phyloP scores from a whole-genome alignment of 2,329 filamentous ascomycete species.

The Hypoxylon sp. region DNA sequence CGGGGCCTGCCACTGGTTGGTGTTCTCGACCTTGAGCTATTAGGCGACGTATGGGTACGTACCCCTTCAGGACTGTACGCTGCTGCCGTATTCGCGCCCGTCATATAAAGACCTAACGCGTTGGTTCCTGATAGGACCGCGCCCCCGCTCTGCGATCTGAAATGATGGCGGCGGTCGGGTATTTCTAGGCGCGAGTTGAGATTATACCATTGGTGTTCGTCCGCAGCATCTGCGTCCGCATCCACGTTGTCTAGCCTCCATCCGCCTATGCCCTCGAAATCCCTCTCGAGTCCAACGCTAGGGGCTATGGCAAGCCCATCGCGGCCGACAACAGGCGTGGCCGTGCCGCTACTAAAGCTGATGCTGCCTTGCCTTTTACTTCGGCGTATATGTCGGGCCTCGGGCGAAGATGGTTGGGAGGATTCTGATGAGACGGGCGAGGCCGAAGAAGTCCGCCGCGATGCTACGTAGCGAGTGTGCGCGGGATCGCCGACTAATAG shows the following conservation, averaged over 20 bases:
- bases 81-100: slow-evolving; percentile 36
- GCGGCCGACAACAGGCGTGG: slow-evolving; percentile 42
- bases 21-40: slow-evolving; percentile 63
- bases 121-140: slow-evolving; percentile 42
- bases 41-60: slow-evolving; percentile 56
- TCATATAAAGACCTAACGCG: slow-evolving; percentile 38
- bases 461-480: slow-evolving; percentile 48
- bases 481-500: slow-evolving; percentile 61
- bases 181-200: slow-evolving; percentile 51
- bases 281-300: slow-evolving; percentile 64
- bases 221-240: slow-evolving; percentile 47
- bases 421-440: slow-evolving; percentile 37
- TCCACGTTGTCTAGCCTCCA: slow-evolving; percentile 60
- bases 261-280: slow-evolving; percentile 71
- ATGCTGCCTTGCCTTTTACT: slow-evolving; percentile 43
- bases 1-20: slow-evolving; percentile 54
- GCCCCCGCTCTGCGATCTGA: slow-evolving; percentile 49
- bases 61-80: slow-evolving; percentile 50
- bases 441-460: slow-evolving; percentile 38
- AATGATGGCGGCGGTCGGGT: slow-evolving; percentile 49
- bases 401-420: slow-evolving; percentile 43
- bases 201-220: slow-evolving; percentile 56
- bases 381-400: slow-evolving; percentile 34
- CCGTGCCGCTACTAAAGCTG: slow-evolving; percentile 44
- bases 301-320: slow-evolving; percentile 58